These are phyloP conservation scores for Dendrobium catenatum DNA, from an alignment of 106 monocot genomes.

Conservation along the genomic window DNA sequence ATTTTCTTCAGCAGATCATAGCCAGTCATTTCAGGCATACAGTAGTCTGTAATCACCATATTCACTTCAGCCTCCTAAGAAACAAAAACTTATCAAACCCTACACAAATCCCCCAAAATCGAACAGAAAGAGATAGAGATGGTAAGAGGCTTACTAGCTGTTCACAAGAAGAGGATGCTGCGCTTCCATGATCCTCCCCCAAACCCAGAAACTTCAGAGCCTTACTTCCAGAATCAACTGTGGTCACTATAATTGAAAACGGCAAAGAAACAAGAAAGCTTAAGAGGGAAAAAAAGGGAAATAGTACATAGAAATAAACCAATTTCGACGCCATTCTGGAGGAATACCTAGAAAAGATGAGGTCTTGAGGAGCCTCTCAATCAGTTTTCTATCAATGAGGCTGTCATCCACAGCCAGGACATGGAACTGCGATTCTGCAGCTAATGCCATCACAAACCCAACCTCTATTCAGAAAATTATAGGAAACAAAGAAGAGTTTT, in stretches of 20 bases:
- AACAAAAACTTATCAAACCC: neutral
- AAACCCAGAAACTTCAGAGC: constrained; percentile 42
- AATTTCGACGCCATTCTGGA: neutral
- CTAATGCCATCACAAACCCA: neutral
- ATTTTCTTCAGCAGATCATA: constrained; percentile 64
- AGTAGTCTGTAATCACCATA: constrained; percentile 46
- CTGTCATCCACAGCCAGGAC: constrained; percentile 65
- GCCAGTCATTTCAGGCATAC: constrained; percentile 61
- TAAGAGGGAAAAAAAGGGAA: neutral
- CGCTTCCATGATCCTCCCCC: constrained; percentile 10
- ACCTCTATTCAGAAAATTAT: neutral
- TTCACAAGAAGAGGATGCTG: constrained; percentile 7
- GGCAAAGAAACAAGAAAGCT: neutral
- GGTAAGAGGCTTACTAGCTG: neutral
- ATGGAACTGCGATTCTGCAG: constrained; percentile 25
- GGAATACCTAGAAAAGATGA: constrained; percentile 45
- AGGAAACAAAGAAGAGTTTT: neutral
- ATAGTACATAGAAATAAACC: neutral
- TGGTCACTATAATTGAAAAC: constrained; percentile 25
- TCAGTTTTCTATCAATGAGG: constrained; percentile 46
- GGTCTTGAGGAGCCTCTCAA: constrained; percentile 52
- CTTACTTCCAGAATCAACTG: constrained; percentile 50
- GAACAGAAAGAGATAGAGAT: neutral
- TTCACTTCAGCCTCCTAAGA: constrained; percentile 38
- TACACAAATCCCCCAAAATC: neutral